Percentiles rank a stretch among this genome's conserved stretches.
phyloP scores from a whole-genome alignment of 2,329 filamentous ascomycete species.

The Dactylellina leptospora region DNA sequence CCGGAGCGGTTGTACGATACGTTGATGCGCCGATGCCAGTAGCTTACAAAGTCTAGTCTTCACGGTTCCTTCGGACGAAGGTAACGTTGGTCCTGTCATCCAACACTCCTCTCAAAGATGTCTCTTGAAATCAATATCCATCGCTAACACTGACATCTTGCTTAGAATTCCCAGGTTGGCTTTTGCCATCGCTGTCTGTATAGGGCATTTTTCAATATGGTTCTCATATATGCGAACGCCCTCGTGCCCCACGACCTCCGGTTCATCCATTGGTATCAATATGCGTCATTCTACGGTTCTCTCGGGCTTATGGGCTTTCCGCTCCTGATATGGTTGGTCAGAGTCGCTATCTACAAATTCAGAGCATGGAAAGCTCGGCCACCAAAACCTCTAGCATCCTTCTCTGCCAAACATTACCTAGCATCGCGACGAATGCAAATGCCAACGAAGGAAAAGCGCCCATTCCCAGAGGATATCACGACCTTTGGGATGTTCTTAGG shows the following conservation, averaged over 20 bases:
- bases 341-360: constrained; percentile 42
- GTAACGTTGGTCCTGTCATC: constrained; percentile 1
- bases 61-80: constrained; percentile 19
- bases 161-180: constrained; percentile 4
- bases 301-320: constrained; percentile 44
- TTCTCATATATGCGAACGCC: constrained; percentile 45
- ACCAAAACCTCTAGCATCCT: constrained; percentile 25
- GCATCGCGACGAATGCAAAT: constrained; percentile 29
- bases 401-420: constrained; percentile 32
- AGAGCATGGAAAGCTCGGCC: constrained; percentile 36
- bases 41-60: constrained; percentile 10
- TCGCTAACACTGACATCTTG: constrained; percentile 7
- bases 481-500: constrained; percentile 43
- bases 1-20: constrained; percentile 14
- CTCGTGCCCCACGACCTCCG: constrained; percentile 35
- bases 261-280: constrained; percentile 44
- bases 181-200: constrained; percentile 24
- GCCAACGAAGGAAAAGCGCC: constrained; percentile 4
- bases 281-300: constrained; percentile 41
- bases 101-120: too few relatives aligned
- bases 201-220: constrained; percentile 37
- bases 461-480: constrained; percentile 30
- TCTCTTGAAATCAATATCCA: too few relatives aligned
- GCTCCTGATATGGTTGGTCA: constrained; percentile 39
- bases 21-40: constrained; percentile 18